phyloP scores from a whole-genome alignment of 495 filamentous ascomycete genomes.

The Penicillium pulvis region DNA sequence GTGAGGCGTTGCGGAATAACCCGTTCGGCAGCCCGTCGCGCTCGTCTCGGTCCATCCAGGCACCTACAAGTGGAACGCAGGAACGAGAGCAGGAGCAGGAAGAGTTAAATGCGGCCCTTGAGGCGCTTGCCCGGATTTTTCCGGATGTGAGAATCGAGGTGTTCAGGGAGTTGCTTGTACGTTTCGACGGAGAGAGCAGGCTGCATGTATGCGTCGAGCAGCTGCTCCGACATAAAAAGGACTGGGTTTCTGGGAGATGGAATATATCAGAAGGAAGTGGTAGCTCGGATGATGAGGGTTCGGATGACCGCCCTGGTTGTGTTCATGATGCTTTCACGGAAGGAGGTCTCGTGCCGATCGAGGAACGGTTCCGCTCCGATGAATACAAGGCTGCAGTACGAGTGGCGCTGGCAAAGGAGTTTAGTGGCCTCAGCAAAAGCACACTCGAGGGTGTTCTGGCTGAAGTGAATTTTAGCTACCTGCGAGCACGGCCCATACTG shows the following conservation, averaged over 20 bases:
- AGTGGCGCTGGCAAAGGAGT: constrained; percentile 67
- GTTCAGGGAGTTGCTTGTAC: constrained; percentile 85
- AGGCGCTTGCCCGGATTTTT: constrained; percentile 73
- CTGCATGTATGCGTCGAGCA: constrained; percentile 84
- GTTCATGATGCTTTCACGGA: constrained; percentile 14
- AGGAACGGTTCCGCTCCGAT: constrained; percentile 73
- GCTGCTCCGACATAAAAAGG: constrained; percentile 73
- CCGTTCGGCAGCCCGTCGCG: constrained; percentile 45
- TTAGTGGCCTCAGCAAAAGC: constrained; percentile 75
- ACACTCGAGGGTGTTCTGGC: constrained; percentile 87
- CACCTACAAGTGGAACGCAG: constrained; percentile 22
- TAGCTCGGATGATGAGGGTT: constrained; percentile 13
- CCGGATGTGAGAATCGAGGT: constrained; percentile 87
- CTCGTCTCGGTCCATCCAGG: constrained; percentile 28
- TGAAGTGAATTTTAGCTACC: constrained; percentile 87
- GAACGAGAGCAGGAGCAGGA: constrained; percentile 50
- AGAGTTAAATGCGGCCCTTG: constrained; percentile 75
- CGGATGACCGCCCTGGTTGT: constrained; percentile 16
- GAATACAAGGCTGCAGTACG: constrained; percentile 75
- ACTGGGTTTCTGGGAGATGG: constrained; percentile 76
- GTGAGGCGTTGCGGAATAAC: constrained; percentile 46
- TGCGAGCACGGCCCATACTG: constrained; percentile 72
- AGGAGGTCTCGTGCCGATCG: constrained; percentile 52
- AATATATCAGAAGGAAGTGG: constrained; percentile 45
- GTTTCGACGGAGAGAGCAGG: constrained; percentile 79